Conservation (phyloP, 768 basidiomycete genomes). For the Serendipita sp. region DNA sequence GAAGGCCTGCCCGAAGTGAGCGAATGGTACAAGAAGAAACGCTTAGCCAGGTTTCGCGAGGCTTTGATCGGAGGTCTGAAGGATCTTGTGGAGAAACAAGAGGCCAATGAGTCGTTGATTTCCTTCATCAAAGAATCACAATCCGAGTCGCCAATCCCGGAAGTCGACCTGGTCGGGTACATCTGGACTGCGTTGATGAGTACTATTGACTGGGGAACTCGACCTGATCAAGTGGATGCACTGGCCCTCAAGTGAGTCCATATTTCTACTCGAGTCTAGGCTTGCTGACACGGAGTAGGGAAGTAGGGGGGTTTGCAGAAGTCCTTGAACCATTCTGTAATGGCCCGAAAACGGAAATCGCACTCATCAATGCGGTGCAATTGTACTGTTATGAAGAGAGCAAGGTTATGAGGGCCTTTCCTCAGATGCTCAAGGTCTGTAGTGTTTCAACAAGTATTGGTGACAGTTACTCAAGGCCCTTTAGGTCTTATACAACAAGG, state of each 20-base stretch:
- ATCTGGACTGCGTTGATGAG: conserved; percentile 88
- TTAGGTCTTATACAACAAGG: conserved; percentile 87
- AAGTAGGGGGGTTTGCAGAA: conserved; percentile 55
- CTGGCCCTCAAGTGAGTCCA: conserved; percentile 60
- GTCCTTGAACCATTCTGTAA: conserved; percentile 84
- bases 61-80: conserved; percentile 51
- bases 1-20: conserved; percentile 66
- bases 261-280: no score
- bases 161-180: conserved; percentile 69
- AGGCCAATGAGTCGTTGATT: conserved; percentile 62
- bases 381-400: conserved; percentile 95
- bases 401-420: conserved; percentile 86
- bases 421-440: conserved; percentile 76
- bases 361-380: conserved; percentile 90
- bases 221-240: conserved; percentile 83
- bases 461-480: neutral
- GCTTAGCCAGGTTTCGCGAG: conserved; percentile 69
- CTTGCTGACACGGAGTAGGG: neutral
- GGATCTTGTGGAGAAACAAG: conserved; percentile 54
- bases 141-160: conserved; percentile 69
- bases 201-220: conserved; percentile 74
- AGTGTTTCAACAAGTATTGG: neutral
- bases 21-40: conserved; percentile 91
- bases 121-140: conserved; percentile 53
- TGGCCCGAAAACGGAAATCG: conserved; percentile 79